Base-by-base conservation (phyloP, 1,284 basidiomycete species). In the Ceratobasidium sp. region DNA sequence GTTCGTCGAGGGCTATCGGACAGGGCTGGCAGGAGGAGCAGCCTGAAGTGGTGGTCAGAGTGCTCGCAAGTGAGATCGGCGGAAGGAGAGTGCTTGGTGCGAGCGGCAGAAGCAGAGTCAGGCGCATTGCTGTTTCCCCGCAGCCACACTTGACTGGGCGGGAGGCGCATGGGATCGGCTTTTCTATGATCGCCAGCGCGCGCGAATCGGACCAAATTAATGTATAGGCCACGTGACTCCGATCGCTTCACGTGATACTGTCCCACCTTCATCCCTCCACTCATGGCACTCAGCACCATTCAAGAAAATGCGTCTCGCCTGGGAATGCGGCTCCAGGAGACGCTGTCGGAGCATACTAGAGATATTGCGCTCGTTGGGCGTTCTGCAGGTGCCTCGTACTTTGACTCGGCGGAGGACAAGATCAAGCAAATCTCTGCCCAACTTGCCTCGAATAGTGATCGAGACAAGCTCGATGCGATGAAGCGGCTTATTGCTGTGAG, bases 401-500 rank as follows among this genome's bases (percentile, higher is more conserved):
- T 93, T 77, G 92, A 93, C 79, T 76, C 77, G 15, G 86, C 86
- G 53, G 83, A 87, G 11, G 93, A 94, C 81, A 91, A 90, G 81
- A 83, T 88, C 50, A 89, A 90, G 82, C 89, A 94, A 79, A 93
- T 98, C 59, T 88, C 89, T 73, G 91, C 90, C 79, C 92, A 98
- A 79, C 88, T 98, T 51, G 94, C 97, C 79, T 94, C 92, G 6
- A 92, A 88, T 77, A 91, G 90, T 73, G 96, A 98, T 79, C 86
- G 91, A 73, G 96, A 98, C 81, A 94, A 96, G 80, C 84, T 97
- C 67, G 95, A 98, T 79, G 96, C 95, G 7, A 93, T 98, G 91
- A 97, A 97, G 84, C 87, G 95, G 77, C 89, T 98, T 73, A 90
- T 98, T 77, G 96, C 95, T 56, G 95, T 97, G 80, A 79, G 91